Conservation (phyloP, 768 basidiomycete genomes). For the Asterophora lycoperdoides region DNA sequence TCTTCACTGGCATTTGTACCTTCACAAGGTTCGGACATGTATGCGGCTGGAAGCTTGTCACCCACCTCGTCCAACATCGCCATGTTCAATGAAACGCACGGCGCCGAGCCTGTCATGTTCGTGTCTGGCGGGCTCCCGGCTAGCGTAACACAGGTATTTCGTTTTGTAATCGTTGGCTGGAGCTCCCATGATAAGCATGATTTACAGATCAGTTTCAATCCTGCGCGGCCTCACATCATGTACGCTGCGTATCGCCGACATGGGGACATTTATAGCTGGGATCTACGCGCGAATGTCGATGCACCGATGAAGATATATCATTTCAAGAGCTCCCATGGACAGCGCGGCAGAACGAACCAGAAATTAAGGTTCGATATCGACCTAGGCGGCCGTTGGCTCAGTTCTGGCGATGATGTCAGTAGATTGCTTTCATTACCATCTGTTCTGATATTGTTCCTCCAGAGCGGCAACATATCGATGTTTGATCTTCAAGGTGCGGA, state of each 20-base stretch:
- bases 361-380: constrained; percentile 77
- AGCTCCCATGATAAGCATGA: background rate
- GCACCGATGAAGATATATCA: constrained; percentile 37
- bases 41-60: constrained; percentile 75
- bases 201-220: constrained; percentile 72
- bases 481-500: constrained; percentile 43
- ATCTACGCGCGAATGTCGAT: constrained; percentile 58
- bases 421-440: too few relatives aligned
- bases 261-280: constrained; percentile 70
- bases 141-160: constrained; percentile 52
- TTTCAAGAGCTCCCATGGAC: constrained; percentile 1
- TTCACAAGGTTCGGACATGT: constrained; percentile 55
- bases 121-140: constrained; percentile 52
- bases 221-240: constrained; percentile 60
- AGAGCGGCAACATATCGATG: constrained; percentile 58
- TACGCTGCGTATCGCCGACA: constrained; percentile 76
- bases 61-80: constrained; percentile 55
- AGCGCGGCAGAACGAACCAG: constrained; percentile 72
- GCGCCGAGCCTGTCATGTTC: constrained; percentile 52
- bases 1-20: constrained; percentile 79
- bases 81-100: constrained; percentile 58
- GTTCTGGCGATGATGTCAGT: constrained; percentile 65
- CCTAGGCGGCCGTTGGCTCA: constrained; percentile 55
- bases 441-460: background rate
- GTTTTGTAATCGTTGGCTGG: too few relatives aligned